A percentile compares a stretch with the other conserved stretches of the same genome.
phyloP scores from a whole-genome alignment of 495 filamentous ascomycete species.

The Cercophora sp. region DNA sequence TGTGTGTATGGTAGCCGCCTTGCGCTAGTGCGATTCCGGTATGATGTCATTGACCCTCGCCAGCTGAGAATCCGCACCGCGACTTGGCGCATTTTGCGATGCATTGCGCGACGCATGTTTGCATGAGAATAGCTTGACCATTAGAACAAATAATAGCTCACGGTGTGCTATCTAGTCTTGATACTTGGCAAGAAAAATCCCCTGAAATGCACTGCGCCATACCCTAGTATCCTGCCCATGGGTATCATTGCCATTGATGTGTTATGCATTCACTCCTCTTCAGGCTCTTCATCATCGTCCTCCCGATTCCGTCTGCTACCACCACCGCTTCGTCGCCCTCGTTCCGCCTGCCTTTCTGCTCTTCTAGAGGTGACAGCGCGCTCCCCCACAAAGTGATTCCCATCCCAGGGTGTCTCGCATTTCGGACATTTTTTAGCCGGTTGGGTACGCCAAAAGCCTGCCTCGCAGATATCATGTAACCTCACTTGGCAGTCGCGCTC shows the following conservation, averaged over 20 bases:
- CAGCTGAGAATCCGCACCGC: no score
- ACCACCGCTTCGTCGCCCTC: conserved; percentile 27
- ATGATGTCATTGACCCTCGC: no score
- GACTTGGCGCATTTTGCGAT: no score
- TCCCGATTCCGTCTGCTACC: conserved; percentile 25
- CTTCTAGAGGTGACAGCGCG: conserved; percentile 58
- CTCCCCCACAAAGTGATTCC: conserved; percentile 76
- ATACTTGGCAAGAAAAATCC: no score
- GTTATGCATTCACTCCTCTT: conserved; percentile 11
- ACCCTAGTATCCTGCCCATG: not conserved
- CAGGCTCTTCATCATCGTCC: conserved; percentile 26
- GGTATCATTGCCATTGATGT: not conserved
- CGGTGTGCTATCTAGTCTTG: no score
- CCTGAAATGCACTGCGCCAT: not conserved
- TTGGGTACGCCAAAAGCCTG: conserved; percentile 63
- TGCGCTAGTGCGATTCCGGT: no score
- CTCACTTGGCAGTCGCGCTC: conserved; percentile 63
- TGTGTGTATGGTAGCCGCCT: no score
- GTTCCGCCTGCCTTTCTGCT: conserved; percentile 39
- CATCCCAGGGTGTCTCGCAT: conserved; percentile 70
- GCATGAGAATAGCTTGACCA: no score
- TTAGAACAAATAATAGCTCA: no score
- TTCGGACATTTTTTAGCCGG: conserved; percentile 64
- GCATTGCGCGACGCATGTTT: no score
- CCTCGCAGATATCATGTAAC: conserved; percentile 73